A percentile compares a stretch with the other conserved stretches of the same genome.
These are phyloP conservation scores for Lipomyces sp. DNA, from an alignment of 805 yeast species.

Conservation along the genomic window DNA sequence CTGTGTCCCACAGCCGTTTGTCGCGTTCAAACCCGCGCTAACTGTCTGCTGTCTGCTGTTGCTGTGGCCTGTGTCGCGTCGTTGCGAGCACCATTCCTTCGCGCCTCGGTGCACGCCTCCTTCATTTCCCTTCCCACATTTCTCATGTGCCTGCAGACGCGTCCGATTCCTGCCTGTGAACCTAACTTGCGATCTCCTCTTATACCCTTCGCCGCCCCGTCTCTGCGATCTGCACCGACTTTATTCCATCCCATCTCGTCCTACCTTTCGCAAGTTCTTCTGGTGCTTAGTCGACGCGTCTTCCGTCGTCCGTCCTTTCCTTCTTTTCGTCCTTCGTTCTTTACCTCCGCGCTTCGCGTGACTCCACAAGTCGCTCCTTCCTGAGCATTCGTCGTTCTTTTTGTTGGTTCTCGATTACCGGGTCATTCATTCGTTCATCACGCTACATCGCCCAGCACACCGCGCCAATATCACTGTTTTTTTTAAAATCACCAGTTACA, in stretches of 20 bases:
- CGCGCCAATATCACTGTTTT: no score
- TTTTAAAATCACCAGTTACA: no score
- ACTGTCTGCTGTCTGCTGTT: no score
- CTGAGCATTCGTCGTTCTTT: constrained; percentile 23
- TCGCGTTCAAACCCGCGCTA: no score
- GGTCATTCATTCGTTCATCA: not conserved
- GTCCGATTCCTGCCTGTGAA: not conserved
- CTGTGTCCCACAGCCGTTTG: no score
- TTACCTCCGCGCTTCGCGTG: not conserved
- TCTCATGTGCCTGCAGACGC: not conserved
- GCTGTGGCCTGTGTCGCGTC: no score
- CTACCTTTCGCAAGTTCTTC: not conserved
- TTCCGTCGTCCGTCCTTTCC: not conserved
- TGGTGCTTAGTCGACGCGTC: not conserved
- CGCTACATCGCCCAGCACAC: not conserved
- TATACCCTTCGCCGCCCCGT: not conserved
- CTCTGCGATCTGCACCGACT: not conserved
- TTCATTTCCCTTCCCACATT: no score
- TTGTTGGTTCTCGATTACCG: constrained; percentile 1
- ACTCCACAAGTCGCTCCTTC: constrained; percentile 29
- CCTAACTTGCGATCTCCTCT: not conserved
- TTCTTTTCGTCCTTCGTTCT: constrained; percentile 1
- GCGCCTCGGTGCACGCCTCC: no score
- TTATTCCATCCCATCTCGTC: not conserved
- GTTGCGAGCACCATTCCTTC: no score